Percentiles rank a stretch among this genome's conserved stretches.
Conservation (phyloP, 176 grass and related monocot genomes). For the Eleusine coracana region DNA sequence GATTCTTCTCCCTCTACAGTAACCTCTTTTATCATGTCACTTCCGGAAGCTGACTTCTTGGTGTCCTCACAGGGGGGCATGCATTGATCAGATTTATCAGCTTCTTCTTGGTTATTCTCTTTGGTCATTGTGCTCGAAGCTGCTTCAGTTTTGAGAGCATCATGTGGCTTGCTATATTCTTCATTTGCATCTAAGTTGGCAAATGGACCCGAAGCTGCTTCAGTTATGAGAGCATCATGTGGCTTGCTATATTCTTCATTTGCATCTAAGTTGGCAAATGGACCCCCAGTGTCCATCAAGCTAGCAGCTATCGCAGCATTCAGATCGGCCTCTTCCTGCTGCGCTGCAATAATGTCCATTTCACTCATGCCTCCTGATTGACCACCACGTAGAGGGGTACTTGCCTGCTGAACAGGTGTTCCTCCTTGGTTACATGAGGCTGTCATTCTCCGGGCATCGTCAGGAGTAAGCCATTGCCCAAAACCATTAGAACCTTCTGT, state of each 20-base stretch:
- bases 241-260: constrained; percentile 20
- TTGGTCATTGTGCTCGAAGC: constrained; percentile 25
- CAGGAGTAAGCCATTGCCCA: constrained; percentile 91
- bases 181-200: constrained; percentile 5
- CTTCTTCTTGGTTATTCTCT: constrained; percentile 29
- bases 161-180: constrained; percentile 10
- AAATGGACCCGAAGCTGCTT: constrained; percentile 31
- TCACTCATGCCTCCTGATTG: constrained; percentile 51
- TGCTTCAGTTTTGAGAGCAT: constrained; percentile 11
- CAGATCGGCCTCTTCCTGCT: constrained; percentile 83
- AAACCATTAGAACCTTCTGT: constrained; percentile 69
- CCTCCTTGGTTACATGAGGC: constrained; percentile 70
- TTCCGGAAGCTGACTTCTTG: constrained; percentile 40
- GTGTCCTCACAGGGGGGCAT: not conserved
- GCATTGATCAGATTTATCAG: constrained; percentile 32
- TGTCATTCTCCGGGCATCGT: constrained; percentile 75
- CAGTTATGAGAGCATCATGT: constrained; percentile 1
- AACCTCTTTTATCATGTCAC: constrained; percentile 16
- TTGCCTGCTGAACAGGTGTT: constrained; percentile 35
- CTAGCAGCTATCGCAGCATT: constrained; percentile 94
- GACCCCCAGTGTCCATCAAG: constrained; percentile 58
- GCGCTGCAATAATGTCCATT: constrained; percentile 63
- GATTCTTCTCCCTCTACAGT: constrained; percentile 37
- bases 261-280: constrained; percentile 21
- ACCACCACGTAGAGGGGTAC: not conserved